These are phyloP conservation scores for Jackrogersella multiformis DNA, from an alignment of 495 filamentous ascomycete genomes.

Conservation along the genomic window DNA sequence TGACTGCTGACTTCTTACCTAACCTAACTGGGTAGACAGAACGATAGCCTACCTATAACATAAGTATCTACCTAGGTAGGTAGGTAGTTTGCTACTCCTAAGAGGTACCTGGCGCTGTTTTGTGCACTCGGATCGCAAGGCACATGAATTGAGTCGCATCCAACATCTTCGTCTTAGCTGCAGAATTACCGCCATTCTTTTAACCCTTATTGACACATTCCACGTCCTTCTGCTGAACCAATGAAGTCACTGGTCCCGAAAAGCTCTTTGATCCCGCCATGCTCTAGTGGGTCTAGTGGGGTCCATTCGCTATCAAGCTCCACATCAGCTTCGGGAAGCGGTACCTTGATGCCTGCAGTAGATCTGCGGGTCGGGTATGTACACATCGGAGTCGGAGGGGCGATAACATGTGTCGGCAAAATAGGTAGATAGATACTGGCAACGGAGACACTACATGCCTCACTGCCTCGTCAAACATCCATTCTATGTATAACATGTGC, in stretches of 20 bases:
- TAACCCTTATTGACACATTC: conserved; percentile 38
- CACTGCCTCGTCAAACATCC: background rate
- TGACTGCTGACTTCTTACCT: background rate
- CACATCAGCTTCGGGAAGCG: conserved; percentile 5
- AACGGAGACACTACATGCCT: background rate
- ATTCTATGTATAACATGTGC: conserved; percentile 12
- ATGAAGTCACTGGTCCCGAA: conserved; percentile 31
- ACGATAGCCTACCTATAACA: no score
- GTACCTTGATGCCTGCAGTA: conserved; percentile 31
- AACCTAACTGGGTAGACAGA: background rate
- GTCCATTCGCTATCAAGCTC: conserved; percentile 19
- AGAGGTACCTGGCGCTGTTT: conserved; percentile 21
- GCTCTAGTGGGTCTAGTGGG: conserved; percentile 15
- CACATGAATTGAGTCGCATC: conserved; percentile 26
- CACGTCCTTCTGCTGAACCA: conserved; percentile 21
- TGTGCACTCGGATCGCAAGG: background rate
- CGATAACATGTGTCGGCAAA: conserved; percentile 20
- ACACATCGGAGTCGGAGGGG: conserved; percentile 13
- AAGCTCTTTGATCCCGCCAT: conserved; percentile 14
- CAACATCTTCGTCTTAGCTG: conserved; percentile 29
- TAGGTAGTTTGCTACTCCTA: background rate
- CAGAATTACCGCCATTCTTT: conserved; percentile 25
- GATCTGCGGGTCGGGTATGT: conserved; percentile 19
- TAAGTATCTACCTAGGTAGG: background rate
- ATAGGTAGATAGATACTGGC: background rate